A percentile compares a stretch with the other conserved stretches of the same genome.
These are phyloP conservation scores for Trypanosoma platydactyli DNA, from an alignment of 208 protist species.

Conservation along the genomic window DNA sequence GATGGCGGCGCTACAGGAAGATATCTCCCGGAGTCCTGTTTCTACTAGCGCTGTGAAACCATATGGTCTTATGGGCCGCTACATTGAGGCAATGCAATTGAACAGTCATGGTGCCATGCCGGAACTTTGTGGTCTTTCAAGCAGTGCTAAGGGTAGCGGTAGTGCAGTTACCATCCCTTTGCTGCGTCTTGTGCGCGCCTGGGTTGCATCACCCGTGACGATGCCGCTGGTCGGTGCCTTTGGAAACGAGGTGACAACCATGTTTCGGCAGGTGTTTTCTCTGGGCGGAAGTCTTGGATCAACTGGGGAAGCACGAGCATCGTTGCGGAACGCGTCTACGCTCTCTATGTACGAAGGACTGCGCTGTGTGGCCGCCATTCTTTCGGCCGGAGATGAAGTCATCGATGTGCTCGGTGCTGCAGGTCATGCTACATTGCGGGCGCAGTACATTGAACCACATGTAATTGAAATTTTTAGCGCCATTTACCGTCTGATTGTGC, in stretches of 20 bases:
- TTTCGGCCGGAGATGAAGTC: constrained; percentile 45
- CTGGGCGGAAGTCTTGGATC: neutral
- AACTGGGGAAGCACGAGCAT: neutral
- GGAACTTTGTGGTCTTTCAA: neutral
- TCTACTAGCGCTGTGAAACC: neutral
- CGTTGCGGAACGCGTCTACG: constrained; percentile 37
- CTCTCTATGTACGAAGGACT: constrained; percentile 61
- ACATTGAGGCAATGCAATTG: constrained; percentile 34
- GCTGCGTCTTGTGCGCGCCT: constrained; percentile 68
- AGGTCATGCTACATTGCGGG: constrained; percentile 40
- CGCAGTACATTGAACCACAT: constrained; percentile 57
- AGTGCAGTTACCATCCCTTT: constrained; percentile 51
- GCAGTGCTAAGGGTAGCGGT: constrained; percentile 5
- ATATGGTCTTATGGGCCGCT: constrained; percentile 36
- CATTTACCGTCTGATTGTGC: constrained; percentile 71
- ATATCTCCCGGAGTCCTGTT: constrained; percentile 13
- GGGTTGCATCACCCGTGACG: constrained; percentile 48
- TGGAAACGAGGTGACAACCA: constrained; percentile 45
- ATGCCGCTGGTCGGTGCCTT: constrained; percentile 65
- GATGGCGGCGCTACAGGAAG: constrained; percentile 43
- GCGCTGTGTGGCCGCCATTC: constrained; percentile 71
- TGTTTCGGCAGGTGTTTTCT: constrained; percentile 74
- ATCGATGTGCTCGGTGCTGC: constrained; percentile 31
- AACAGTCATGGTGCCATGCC: constrained; percentile 43
- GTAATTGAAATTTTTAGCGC: constrained; percentile 59